A percentile compares a stretch with the other conserved stretches of the same genome.
Conservation (phyloP, 2,329 filamentous ascomycete genomes). For the Penicillium concentricum region DNA sequence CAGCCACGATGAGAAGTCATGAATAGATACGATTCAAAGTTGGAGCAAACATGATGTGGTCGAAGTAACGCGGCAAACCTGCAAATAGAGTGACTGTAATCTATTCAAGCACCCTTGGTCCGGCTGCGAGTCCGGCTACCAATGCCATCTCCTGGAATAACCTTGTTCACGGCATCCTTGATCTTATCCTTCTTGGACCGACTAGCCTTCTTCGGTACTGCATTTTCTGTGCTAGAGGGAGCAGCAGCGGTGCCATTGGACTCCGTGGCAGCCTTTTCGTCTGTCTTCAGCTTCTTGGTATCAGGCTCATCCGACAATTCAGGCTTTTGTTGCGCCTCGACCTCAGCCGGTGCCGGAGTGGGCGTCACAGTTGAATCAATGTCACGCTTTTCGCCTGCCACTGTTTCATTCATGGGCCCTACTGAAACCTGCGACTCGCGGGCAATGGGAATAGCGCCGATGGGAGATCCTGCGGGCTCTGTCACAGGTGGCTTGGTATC, state of each 20-base stretch:
- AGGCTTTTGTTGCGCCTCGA: conserved; percentile 17
- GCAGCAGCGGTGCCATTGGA: conserved; percentile 16
- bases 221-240: conserved; percentile 17
- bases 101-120: conserved; percentile 28
- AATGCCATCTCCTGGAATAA: conserved; percentile 33
- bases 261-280: conserved; percentile 2
- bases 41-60: background rate
- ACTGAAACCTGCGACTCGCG: conserved; percentile 8
- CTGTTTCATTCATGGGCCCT: conserved; percentile 8
- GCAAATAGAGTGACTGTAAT: background rate
- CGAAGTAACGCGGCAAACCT: background rate
- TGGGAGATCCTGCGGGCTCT: conserved; percentile 2
- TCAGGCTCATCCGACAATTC: conserved; percentile 21
- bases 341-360: background rate
- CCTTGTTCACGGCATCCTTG: conserved; percentile 28
- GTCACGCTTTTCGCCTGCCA: conserved; percentile 19
- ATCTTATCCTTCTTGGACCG: conserved; percentile 34
- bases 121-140: conserved; percentile 43
- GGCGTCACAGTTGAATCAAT: conserved; percentile 14
- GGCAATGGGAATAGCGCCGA: conserved; percentile 7
- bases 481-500: conserved; percentile 8
- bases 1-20: background rate
- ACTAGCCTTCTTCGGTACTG: conserved; percentile 30
- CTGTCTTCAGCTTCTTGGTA: conserved; percentile 39
- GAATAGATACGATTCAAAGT: background rate